Base-by-base conservation (phyloP, 2,329 filamentous ascomycete species). In the Rutstroemia sp. region DNA sequence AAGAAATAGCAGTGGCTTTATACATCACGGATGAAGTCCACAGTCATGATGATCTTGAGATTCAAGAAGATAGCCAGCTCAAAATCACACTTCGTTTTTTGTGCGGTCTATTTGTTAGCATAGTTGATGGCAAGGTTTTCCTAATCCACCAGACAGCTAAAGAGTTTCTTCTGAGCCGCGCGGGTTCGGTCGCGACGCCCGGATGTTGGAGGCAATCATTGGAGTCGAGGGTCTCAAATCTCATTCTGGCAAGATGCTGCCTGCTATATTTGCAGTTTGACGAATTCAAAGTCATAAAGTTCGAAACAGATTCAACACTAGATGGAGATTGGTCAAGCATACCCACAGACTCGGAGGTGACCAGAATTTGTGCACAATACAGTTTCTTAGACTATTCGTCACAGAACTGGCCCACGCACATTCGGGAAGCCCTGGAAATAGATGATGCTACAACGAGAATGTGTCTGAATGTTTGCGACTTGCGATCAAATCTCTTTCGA, bases 71-170 rank as follows among this genome's bases (percentile, higher is more conserved):
- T 53, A 44, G 53, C 21, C 42, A 49, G 44, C 39, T 53, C 49
- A 53, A 27, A 27, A 27, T 27, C 7, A 8, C 25, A 27, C 25
- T 27, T 27, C 25, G 54, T 21, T 4, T 44, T 45, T 46, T 30
- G 39, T 57, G 54, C 23, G 54, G 54, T 48, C 42, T 57, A 30
- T 47, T 57, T 34, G 54, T 57, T 38, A 51, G 34, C 30, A 23
- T 49, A 39, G 30, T 51, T 34, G 48, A 57, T 17, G 42, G 38
- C 27, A 57, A 41, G 45, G 38, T 57, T 44, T 57, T 51, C 23
- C 48, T 57, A 21, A 49, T 57, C 21, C 54, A 57, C 48, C 54
- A 57, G 38, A 53, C 55, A 9, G 55, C 49, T 21, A 57, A 48
- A 53, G 55, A 57, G 37, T 57, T 53, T 57, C 55, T 57, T 25